Conservation (phyloP, 208 protist species). For the Ichthyophonus hoferi region DNA sequence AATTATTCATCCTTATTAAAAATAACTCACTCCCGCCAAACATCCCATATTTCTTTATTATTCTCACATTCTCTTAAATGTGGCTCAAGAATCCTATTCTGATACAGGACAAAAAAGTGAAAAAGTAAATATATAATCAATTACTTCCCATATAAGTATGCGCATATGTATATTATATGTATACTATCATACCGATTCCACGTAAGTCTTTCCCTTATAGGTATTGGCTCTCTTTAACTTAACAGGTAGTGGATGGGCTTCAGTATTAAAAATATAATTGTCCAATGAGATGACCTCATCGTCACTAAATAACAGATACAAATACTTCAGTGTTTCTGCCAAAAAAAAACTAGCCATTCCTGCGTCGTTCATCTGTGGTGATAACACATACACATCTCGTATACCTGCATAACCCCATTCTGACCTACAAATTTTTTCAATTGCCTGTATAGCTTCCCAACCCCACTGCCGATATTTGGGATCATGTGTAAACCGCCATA, state of each 20-base stretch:
- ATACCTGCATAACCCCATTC: neutral
- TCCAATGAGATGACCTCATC: slow-evolving; percentile 49
- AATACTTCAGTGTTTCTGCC: slow-evolving; percentile 76
- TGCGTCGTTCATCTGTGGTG: neutral
- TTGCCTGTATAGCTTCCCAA: neutral
- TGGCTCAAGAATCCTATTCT: too few relatives aligned
- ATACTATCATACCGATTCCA: neutral
- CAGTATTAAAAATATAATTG: slow-evolving; percentile 67
- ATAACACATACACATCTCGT: neutral
- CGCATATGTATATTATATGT: too few relatives aligned
- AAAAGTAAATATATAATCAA: too few relatives aligned
- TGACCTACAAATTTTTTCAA: slow-evolving; percentile 3
- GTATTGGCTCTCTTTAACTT: neutral
- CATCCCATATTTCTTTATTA: too few relatives aligned
- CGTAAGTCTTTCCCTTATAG: neutral
- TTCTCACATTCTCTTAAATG: too few relatives aligned
- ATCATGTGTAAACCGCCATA: slow-evolving; percentile 40
- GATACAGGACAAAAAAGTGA: too few relatives aligned
- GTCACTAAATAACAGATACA: slow-evolving; percentile 67
- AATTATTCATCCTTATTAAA: too few relatives aligned
- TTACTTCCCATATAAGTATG: too few relatives aligned
- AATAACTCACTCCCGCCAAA: too few relatives aligned
- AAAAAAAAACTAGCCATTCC: slow-evolving; percentile 60
- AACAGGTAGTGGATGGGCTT: slow-evolving; percentile 65
- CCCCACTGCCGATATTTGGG: slow-evolving; percentile 47